A percentile compares a stretch with the other conserved stretches of the same genome.
Conservation (phyloP, 768 basidiomycete species). For the Trametopsis cervina region DNA sequence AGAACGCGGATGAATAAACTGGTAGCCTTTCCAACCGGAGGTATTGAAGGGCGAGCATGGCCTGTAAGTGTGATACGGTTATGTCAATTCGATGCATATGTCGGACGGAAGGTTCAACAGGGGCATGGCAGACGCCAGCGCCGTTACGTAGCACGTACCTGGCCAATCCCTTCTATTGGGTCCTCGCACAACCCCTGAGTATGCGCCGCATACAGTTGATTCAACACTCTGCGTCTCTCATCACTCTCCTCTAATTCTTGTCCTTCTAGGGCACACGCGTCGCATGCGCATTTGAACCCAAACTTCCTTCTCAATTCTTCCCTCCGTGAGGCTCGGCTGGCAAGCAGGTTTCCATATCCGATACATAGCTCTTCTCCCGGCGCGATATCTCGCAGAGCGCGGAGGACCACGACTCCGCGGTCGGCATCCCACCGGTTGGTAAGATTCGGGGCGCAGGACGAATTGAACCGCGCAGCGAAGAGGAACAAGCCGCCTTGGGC, state of each 20-base stretch:
- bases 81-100: background rate
- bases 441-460: slow-evolving; percentile 25
- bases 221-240: slow-evolving; percentile 9
- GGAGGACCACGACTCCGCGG: slow-evolving; percentile 17
- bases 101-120: background rate
- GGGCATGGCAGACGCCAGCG: background rate
- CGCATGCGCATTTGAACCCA: slow-evolving; percentile 21
- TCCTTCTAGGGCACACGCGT: slow-evolving; percentile 17
- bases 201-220: slow-evolving; percentile 4
- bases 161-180: slow-evolving; percentile 8
- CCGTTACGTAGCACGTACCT: slow-evolving; percentile 5
- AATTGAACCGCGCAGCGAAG: slow-evolving; percentile 21
- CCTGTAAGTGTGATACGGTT: slow-evolving; percentile 8
- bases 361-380: slow-evolving; percentile 25
- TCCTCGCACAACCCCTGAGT: background rate
- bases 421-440: slow-evolving; percentile 20
- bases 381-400: slow-evolving; percentile 21
- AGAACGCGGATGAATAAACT: slow-evolving; percentile 21
- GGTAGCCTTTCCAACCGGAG: slow-evolving; percentile 21
- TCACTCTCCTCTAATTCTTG: slow-evolving; percentile 18
- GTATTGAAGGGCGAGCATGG: slow-evolving; percentile 18
- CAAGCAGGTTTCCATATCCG: slow-evolving; percentile 19
- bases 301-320: slow-evolving; percentile 13
- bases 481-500: slow-evolving; percentile 21
- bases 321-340: slow-evolving; percentile 12